Conservation (phyloP, 805 yeast genomes). For the Blastobotrys chiropterorum region DNA sequence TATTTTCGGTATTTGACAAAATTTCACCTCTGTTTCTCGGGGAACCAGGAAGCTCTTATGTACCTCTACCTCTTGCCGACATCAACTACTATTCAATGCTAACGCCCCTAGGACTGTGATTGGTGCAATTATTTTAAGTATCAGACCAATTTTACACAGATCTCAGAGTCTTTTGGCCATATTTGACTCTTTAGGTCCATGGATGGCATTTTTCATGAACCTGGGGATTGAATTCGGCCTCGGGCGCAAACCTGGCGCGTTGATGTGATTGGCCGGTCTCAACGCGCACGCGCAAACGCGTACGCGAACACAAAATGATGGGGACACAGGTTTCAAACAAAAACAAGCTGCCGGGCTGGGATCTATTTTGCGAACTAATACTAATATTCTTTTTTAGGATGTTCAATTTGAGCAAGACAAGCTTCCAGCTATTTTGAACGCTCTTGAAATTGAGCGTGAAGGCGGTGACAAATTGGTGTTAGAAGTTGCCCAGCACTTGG, state of each 20-base stretch:
- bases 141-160: background rate
- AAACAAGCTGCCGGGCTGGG: too few relatives aligned
- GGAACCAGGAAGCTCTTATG: background rate
- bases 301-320: too few relatives aligned
- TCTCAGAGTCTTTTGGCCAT: too few relatives aligned
- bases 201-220: too few relatives aligned
- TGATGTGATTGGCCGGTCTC: background rate
- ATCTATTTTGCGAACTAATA: background rate
- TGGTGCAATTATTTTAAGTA: conserved; percentile 89
- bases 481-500: conserved; percentile 99
- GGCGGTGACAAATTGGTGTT: conserved; percentile 75
- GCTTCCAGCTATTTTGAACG: conserved; percentile 96
- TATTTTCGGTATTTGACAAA: too few relatives aligned
- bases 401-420: conserved; percentile 97
- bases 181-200: too few relatives aligned
- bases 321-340: too few relatives aligned
- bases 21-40: background rate
- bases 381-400: conserved; percentile 35
- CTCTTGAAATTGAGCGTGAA: conserved; percentile 79
- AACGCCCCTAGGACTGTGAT: conserved; percentile 69
- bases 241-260: background rate
- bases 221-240: too few relatives aligned
- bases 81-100: conserved; percentile 2
- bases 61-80: too few relatives aligned
- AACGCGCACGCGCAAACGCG: background rate